Percentiles rank a stretch among this genome's conserved stretches.
These are phyloP conservation scores for Colletotrichum sp. DNA, from an alignment of 2,329 filamentous ascomycete species.

Conservation along the genomic window DNA sequence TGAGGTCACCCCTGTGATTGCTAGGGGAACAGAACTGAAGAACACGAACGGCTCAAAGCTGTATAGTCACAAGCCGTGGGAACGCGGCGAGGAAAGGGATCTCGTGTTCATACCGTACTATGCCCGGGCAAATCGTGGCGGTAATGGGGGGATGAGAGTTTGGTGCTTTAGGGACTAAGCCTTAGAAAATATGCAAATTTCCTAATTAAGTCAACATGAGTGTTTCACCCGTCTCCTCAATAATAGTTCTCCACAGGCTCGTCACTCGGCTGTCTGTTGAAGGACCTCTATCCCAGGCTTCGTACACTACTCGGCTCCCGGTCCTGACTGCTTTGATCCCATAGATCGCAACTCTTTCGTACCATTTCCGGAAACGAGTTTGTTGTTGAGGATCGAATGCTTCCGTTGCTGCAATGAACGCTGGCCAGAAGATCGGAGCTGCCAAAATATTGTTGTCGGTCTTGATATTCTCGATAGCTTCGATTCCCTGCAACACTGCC, in stretches of 20 bases:
- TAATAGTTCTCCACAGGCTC: slow-evolving; percentile 5
- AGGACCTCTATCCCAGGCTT: slow-evolving; percentile 24
- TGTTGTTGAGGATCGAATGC: slow-evolving; percentile 24
- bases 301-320: slow-evolving; percentile 23
- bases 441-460: slow-evolving; percentile 21
- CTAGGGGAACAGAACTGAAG: background rate
- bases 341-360: slow-evolving; percentile 21
- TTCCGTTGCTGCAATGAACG: slow-evolving; percentile 26
- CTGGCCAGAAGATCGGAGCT: slow-evolving; percentile 28
- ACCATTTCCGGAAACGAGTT: slow-evolving; percentile 25
- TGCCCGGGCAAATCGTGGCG: slow-evolving; percentile 1
- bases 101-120: slow-evolving; percentile 2
- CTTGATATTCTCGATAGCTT: slow-evolving; percentile 27
- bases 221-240: background rate
- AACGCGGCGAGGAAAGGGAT: background rate
- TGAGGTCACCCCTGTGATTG: background rate
- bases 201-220: background rate
- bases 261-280: background rate
- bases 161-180: background rate
- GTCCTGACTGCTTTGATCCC: slow-evolving; percentile 27
- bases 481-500: slow-evolving; percentile 22
- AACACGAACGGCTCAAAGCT: background rate
- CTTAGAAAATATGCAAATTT: background rate
- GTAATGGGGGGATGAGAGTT: background rate
- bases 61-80: background rate